Evolutionary conservation across 1,284 basidiomycete species (phyloP).

Genomic region (Heliocybe sulcata): DNA sequence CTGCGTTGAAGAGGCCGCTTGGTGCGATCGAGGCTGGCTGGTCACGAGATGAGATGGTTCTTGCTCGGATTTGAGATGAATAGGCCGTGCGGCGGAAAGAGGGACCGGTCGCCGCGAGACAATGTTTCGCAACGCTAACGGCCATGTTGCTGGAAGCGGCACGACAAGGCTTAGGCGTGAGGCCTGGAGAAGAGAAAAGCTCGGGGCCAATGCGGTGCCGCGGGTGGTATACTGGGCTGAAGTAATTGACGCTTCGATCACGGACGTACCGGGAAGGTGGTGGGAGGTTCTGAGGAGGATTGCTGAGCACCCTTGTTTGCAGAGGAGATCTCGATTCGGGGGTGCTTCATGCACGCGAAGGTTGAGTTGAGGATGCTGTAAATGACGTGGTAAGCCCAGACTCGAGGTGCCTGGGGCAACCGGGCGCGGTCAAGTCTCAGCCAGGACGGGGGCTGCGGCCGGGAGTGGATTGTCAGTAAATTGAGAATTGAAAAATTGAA

Average conservation of each 20-base stretch:
- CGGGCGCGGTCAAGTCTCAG: not conserved
- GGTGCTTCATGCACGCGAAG: constrained; percentile 2
- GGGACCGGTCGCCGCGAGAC: not conserved
- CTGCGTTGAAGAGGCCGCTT: not conserved
- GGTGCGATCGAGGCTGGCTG: not conserved
- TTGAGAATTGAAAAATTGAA: not conserved
- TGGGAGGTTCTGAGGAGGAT: not conserved
- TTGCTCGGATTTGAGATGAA: not conserved
- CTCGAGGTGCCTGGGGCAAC: not conserved
- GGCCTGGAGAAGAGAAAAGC: not conserved
- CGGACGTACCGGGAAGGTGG: not conserved
- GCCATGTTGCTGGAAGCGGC: not conserved
- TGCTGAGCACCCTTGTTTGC: not conserved
- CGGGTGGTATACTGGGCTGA: not conserved
- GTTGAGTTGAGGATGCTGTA: not conserved
- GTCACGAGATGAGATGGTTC: not conserved
- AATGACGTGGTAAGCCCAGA: not conserved
- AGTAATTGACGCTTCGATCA: not conserved
- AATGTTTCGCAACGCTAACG: not conserved
- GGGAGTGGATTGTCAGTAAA: not conserved
- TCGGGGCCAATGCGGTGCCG: not conserved
- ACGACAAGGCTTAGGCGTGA: not conserved
- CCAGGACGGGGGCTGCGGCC: not conserved
- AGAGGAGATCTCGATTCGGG: constrained; percentile 1
- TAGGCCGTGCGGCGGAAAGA: not conserved